phyloP scores from a whole-genome alignment of 2,329 filamentous ascomycete genomes.

The Mollisia scopiformis region DNA sequence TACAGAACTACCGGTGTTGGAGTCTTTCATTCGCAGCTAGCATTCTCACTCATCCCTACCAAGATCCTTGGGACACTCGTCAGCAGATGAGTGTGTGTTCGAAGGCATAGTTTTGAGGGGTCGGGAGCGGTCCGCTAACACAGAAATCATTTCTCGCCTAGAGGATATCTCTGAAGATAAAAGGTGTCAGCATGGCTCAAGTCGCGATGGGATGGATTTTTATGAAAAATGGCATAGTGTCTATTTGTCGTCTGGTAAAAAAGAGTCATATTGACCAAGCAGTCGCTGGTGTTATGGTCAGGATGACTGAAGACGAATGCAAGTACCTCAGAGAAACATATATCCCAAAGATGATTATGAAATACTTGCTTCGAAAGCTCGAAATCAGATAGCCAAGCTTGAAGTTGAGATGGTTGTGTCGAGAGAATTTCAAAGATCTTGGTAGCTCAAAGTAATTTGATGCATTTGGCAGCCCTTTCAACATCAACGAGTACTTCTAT shows the following conservation, averaged over 20 bases:
- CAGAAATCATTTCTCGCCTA: slow-evolving; percentile 24
- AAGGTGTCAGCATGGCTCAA: slow-evolving; percentile 59
- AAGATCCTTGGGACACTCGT: slow-evolving; percentile 11
- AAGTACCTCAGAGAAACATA: slow-evolving; percentile 57
- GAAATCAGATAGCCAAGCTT: no score
- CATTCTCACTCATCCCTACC: slow-evolving; percentile 32
- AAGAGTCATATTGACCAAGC: slow-evolving; percentile 57
- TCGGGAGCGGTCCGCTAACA: slow-evolving; percentile 30
- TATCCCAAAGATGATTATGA: slow-evolving; percentile 45
- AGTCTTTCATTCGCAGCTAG: slow-evolving; percentile 37
- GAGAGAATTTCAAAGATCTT: no score
- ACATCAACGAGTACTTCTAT: no score
- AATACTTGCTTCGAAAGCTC: no score
- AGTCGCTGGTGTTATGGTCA: slow-evolving; percentile 41
- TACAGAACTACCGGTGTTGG: no score
- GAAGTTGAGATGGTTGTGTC: no score
- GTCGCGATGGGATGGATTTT: slow-evolving; percentile 60
- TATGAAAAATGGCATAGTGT: slow-evolving; percentile 45
- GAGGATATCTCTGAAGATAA: slow-evolving; percentile 51
- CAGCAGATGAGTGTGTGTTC: slow-evolving; percentile 22
- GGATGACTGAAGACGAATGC: slow-evolving; percentile 3
- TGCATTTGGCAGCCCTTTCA: no score
- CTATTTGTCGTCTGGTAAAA: slow-evolving; percentile 56
- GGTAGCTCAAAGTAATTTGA: no score
- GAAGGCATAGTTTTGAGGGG: slow-evolving; percentile 19